phyloP scores from a whole-genome alignment of 2,329 filamentous ascomycete genomes.

The Trichoderma sp. region DNA sequence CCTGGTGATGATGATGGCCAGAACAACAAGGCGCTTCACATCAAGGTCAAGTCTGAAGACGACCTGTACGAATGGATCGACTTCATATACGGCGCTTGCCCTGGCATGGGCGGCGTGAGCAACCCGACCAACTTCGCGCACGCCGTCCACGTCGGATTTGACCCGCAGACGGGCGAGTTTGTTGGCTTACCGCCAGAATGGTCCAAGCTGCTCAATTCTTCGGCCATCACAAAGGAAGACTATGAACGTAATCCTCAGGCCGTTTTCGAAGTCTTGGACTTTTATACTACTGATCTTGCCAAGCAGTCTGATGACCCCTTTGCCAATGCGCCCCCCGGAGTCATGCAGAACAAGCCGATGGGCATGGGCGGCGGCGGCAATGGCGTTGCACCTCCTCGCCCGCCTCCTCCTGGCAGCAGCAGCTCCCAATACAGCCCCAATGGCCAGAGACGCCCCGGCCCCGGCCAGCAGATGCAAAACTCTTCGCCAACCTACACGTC shows the following conservation, averaged over 20 bases:
- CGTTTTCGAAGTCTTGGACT: slow-evolving; percentile 78
- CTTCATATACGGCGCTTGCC: slow-evolving; percentile 93
- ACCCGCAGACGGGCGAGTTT: slow-evolving; percentile 92
- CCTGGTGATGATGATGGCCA: slow-evolving; percentile 82
- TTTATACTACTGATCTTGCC: slow-evolving; percentile 81
- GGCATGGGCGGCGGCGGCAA: slow-evolving; percentile 57
- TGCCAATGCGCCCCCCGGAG: slow-evolving; percentile 59
- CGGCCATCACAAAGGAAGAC: slow-evolving; percentile 96
- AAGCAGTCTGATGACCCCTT: slow-evolving; percentile 74
- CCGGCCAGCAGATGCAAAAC: slow-evolving; percentile 57
- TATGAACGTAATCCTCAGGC: slow-evolving; percentile 95
- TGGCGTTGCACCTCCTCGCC: slow-evolving; percentile 68
- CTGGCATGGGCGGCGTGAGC: slow-evolving; percentile 96
- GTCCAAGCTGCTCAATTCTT: slow-evolving; percentile 94
- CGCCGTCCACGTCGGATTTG: slow-evolving; percentile 95
- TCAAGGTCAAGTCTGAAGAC: slow-evolving; percentile 92
- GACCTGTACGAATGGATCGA: slow-evolving; percentile 99
- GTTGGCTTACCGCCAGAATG: slow-evolving; percentile 93
- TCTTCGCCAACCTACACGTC: slow-evolving; percentile 57
- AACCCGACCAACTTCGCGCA: slow-evolving; percentile 99
- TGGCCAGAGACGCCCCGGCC: slow-evolving; percentile 47
- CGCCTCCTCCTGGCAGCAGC: slow-evolving; percentile 49
- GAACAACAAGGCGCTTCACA: slow-evolving; percentile 79
- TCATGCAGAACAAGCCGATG: slow-evolving; percentile 63
- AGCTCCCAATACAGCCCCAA: slow-evolving; percentile 45